Percentiles rank a stretch among this genome's conserved stretches.
phyloP scores from a whole-genome alignment of 2,329 filamentous ascomycete genomes.

The Truncatella angustata region DNA sequence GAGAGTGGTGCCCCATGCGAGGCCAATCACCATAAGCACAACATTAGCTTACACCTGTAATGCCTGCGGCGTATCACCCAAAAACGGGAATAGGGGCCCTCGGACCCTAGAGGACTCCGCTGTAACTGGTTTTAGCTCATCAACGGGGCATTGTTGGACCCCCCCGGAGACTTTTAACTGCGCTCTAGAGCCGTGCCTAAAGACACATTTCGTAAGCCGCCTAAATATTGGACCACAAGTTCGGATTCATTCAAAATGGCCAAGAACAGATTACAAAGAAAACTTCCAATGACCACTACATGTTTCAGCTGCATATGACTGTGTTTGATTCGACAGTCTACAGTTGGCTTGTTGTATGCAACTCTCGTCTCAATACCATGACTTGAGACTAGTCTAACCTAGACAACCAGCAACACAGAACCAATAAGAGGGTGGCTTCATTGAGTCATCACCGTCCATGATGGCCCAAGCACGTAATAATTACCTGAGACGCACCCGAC shows the following conservation, averaged over 20 bases:
- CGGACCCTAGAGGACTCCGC: background rate
- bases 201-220: background rate
- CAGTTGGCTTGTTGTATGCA: no score
- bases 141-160: background rate
- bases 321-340: no score
- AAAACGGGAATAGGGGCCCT: background rate
- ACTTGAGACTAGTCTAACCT: no score
- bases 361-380: no score
- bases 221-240: background rate
- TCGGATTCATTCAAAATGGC: constrained; percentile 1
- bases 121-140: background rate
- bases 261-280: background rate
- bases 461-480: no score
- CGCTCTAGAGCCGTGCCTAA: background rate
- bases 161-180: background rate
- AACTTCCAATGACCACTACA: no score
- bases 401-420: no score
- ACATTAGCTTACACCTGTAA: background rate
- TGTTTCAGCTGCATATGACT: no score
- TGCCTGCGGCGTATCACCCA: constrained; percentile 2
- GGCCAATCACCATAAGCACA: background rate
- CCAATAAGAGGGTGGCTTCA: no score
- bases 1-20: background rate
- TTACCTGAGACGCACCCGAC: no score
- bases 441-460: no score